Base-by-base conservation (phyloP, 2,329 filamentous ascomycete species). In the Hypoxylon sp. region DNA sequence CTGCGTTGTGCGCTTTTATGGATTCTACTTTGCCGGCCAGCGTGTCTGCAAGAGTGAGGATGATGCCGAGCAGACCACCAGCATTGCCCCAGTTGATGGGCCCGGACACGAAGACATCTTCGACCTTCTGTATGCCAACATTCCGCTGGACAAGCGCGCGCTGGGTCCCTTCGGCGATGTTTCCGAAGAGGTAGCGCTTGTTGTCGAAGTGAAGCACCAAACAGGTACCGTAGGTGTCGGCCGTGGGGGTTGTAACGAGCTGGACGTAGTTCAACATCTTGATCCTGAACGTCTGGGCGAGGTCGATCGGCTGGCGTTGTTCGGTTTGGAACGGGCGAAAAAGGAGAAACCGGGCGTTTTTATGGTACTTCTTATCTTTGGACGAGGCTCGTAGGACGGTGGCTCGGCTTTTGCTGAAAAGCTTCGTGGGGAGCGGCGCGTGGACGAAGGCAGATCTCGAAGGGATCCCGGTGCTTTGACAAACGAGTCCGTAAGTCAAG, bases 111-210 rank as follows among this genome's bases (percentile, higher is more conserved):
- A 99, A 97, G 60, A 97, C 81, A 71, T 97, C 88, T 48, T 87
- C 86, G 0, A 92, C 82, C 74, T 90, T 90, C 26, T 82, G 77
- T 68, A 96, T 72, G 32, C 84, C 81, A 8, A 90, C 74, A 58
- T 88, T 91, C 67, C 89, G 86, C 77, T 94, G 89, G 37, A 84
- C 83, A 73, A 91, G 83, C 49, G 89, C 87, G 59, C 95, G 86
- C 80, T 98, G 95, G 0, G 91, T 91, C 15, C 94, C 95, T 78
- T 99, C 95, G 8, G 88, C 81, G 15, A 94, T 77, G 71, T 91
- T 89, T 19, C 95, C 95, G 73, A 99, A 91, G 15, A 97, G 70
- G 77, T 99, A 99, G 59, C 92, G 86, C 71, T 90, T 89, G 72
- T 88, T 86, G 71, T 94, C 91, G 73, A 93, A 94, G 74, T 94